Evolutionary conservation across 2,329 filamentous ascomycete species (phyloP), one percentile per base, ranked within the genome.

Genomic region (Phaeosphaeriaceae sp.): DNA sequence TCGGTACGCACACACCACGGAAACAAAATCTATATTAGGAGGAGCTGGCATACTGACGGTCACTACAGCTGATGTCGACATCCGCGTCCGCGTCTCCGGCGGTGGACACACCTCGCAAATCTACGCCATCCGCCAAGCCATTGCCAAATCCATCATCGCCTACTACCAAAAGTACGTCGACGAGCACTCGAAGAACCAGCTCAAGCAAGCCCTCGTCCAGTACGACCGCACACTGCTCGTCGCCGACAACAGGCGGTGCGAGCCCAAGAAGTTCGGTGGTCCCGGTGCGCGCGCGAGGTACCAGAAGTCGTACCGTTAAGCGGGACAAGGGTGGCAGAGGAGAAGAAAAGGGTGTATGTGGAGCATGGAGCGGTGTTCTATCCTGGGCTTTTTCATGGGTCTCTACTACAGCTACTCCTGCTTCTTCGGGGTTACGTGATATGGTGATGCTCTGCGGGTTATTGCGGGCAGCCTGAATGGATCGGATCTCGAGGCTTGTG

Each of bases 121-220:
- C 84, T 97, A 98, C 85, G 95, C 95, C 81, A 92, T 98, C 87
- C 93, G 95, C 77, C 95, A 99, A 87, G 94, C 95, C 78, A 98
- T 99, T 80, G 89, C 93, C 86, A 99, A 98, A 89, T 91, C 90
- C 78, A 92, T 96, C 81, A 79, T 96, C 79, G 91, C 93, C 83
- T 97, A 97, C 91, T 98, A 97, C 91, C 94, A 97, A 87, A 97
- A 99, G 89, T 99, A 90, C 86, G 92, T 98, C 84, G 95, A 99
- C 81, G 95, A 99, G 91, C 93, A 98, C 91, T 92, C 91, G 86
- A 99, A 99, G 91, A 97, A 98, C 89, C 88, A 93, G 85, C 89
- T 99, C 80, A 99, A 98, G 92, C 91, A 94, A 85, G 91, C 92
- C 73, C 89, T 99, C 75, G 91, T 94, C 79, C 89, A 93, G 82